Base-by-base conservation (phyloP, 352 stramenopile genomes). In the Pythium rhizo-oryzae region DNA sequence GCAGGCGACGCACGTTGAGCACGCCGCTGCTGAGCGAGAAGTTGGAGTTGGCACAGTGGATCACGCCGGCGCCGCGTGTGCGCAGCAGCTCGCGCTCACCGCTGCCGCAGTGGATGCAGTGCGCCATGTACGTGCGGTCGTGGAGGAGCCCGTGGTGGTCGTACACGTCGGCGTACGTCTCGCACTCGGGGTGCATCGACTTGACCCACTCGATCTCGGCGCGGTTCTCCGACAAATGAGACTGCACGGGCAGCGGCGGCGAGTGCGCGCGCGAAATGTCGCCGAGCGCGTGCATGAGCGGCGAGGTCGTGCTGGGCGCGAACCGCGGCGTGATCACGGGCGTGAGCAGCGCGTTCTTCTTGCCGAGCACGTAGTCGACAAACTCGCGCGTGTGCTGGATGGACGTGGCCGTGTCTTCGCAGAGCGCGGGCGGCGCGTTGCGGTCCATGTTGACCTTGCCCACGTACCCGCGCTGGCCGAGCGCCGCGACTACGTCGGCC, bases 361-460 rank as follows among this genome's bases (percentile, higher is more conserved):
- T 94, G 49, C 30, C 63, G n/a, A 89, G 75, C 41, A 93, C 84
- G 61, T 97, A 97, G 57, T 89, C 71, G 43, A 98, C 81, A 62
- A 99, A 98, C 24, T 76, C 76, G 62, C 88, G 78, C 5, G 92
- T 97, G 67, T 97, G 82, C 35, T 80, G 44, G 46, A 98, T 81
- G 23, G 88, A 97, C 54, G 81, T 65, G 23, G 92, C 70, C 12
- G 92, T 98, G 37, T 92, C 83, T 65, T 99, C 96, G 13, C 80
- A 74, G 63, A 98, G 89, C 35, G 84, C 78, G 4, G 83, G 72
- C 24, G 90, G 87, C 39, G 71, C 79, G 69, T 99, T 98, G 56
- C 93, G 89, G 77, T 99, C 96, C 96, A 99, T 99, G 71, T 94
- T 97, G 69, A 99, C 96, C 71, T 99, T 99, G 43, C 94, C 96